Conservation (phyloP, 2,329 filamentous ascomycete genomes). For the Nothopassalora personata region DNA sequence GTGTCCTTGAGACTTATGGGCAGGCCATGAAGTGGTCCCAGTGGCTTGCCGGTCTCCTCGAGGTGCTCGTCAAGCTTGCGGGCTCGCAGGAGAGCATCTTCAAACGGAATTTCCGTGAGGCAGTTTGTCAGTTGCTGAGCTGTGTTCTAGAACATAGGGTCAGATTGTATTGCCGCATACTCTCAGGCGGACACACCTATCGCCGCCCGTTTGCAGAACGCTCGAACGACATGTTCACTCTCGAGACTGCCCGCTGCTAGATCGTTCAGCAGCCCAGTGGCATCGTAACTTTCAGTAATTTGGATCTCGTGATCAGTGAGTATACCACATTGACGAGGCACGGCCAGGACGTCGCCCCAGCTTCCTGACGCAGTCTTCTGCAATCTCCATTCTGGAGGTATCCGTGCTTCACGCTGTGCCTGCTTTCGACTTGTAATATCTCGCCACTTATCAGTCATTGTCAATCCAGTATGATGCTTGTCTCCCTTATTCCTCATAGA, state of each 20-base stretch:
- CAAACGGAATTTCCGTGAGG: slow-evolving; percentile 39
- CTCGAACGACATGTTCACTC: slow-evolving; percentile 25
- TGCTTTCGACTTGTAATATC: slow-evolving; percentile 40
- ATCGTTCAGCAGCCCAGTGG: slow-evolving; percentile 35
- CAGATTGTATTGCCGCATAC: neutral
- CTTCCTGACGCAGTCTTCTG: slow-evolving; percentile 13
- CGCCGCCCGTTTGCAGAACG: slow-evolving; percentile 46
- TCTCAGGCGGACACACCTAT: slow-evolving; percentile 21
- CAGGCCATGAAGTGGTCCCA: slow-evolving; percentile 43
- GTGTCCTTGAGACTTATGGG: slow-evolving; percentile 35
- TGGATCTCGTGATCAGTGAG: slow-evolving; percentile 47
- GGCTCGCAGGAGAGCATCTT: slow-evolving; percentile 35
- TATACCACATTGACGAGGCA: slow-evolving; percentile 51
- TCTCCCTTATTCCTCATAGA: neutral
- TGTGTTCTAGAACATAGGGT: neutral
- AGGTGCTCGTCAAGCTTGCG: slow-evolving; percentile 38
- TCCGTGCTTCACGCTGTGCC: slow-evolving; percentile 36
- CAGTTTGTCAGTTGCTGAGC: slow-evolving; percentile 46
- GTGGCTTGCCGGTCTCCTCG: slow-evolving; percentile 31
- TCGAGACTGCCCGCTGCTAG: slow-evolving; percentile 28
- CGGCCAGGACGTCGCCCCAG: slow-evolving; percentile 37
- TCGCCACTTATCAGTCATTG: slow-evolving; percentile 36
- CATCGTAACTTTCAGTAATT: slow-evolving; percentile 53
- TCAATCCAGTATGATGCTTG: neutral
- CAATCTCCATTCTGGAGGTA: slow-evolving; percentile 44